Conservation (phyloP, 306 rosid species). For the Pachyrhizus erosus region DNA sequence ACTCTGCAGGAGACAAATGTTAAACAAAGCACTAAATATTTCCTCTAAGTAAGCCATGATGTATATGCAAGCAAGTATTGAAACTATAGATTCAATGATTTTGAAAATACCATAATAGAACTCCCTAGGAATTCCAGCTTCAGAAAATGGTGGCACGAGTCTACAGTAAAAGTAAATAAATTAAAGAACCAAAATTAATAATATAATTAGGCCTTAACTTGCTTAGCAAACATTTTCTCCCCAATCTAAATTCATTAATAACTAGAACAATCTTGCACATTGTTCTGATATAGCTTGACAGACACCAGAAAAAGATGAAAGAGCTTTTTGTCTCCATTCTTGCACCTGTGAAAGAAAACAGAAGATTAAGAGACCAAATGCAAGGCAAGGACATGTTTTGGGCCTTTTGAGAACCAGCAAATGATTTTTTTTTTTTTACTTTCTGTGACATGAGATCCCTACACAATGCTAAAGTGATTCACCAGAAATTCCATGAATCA, state of each 20-base stretch:
- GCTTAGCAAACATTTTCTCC: neutral
- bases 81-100: neutral
- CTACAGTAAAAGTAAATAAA: neutral
- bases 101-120: slow-evolving; percentile 16
- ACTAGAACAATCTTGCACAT: slow-evolving; percentile 21
- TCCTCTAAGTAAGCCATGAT: neutral
- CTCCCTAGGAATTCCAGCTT: neutral
- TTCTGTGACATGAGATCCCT: neutral
- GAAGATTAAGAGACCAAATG: neutral
- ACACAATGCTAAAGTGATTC: neutral
- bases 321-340: slow-evolving; percentile 84
- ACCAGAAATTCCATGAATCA: slow-evolving; percentile 6
- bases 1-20: no score
- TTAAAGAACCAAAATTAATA: neutral
- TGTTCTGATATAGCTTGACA: slow-evolving; percentile 24
- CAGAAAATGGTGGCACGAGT: neutral
- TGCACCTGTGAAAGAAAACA: slow-evolving; percentile 58
- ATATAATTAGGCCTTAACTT: slow-evolving; percentile 31
- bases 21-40: neutral
- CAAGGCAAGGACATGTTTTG: neutral
- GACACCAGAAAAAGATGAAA: slow-evolving; percentile 47
- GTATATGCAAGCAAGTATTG: neutral
- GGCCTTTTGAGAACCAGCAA: no score
- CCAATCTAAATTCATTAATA: neutral
- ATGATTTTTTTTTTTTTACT: neutral